Base-by-base conservation (phyloP, 768 basidiomycete species). In the Polyporus arcularius region DNA sequence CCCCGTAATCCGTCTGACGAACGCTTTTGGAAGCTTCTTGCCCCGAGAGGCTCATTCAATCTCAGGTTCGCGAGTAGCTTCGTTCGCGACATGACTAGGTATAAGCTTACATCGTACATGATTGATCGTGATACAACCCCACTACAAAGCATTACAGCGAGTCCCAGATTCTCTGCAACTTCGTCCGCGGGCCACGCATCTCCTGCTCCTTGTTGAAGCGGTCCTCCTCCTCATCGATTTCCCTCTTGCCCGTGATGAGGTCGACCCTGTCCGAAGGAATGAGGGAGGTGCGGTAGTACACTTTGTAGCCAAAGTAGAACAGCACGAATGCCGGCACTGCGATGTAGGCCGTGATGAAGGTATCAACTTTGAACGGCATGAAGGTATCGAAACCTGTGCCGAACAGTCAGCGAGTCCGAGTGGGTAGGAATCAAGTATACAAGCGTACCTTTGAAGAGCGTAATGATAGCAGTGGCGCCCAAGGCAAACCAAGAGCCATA, bases 141-240 rank as follows among this genome's bases (percentile, higher is more conserved):
- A 41, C 35, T 39, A 41, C 21, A 41, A 47, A 38, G 41, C 48
- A 18, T 67, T 67, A 72, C 64, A 73, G 43, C 26, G 61, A 46
- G 30, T 72, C 73, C 54, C 65, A 69, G 31, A 74, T 35, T 55
- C 57, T 69, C 52, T 64, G 63, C 71, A 68, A 70, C 38, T 52
- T 59, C 39, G 69, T 62, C 54, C 56, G 52, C 8, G 67, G 73
- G 5, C 67, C 67, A 48, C 65, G 67, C 52, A 61, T 55, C 30
- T 65, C 74, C 66, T 87, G 76, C 54, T 78, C 74, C 28, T 73
- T 77, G 60, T 82, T 61, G 65, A 77, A 85, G 57, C 71, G 74
- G 64, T 80, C 75, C 70, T 90, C 86, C 67, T 86, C 87, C 47
- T 86, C 85, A 63, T 88, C 81, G 53, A 89, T 87, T 60, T 79